phyloP scores from a whole-genome alignment of 2,329 filamentous ascomycete genomes.

The Penicillium verrucosum region DNA sequence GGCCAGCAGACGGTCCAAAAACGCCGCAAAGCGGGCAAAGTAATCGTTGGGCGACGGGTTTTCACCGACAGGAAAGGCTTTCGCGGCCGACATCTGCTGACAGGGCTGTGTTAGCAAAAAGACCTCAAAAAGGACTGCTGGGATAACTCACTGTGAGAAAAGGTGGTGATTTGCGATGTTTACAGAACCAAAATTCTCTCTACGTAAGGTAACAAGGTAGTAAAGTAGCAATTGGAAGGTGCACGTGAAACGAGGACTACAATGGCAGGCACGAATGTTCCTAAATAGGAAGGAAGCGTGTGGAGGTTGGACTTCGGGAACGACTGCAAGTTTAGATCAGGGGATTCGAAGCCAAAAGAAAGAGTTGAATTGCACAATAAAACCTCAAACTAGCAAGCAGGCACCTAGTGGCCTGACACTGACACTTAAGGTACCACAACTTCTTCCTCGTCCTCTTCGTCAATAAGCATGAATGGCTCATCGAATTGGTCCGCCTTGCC shows the following conservation, averaged over 20 bases:
- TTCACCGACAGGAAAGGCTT: too few species aligned
- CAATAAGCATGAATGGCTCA: not conserved
- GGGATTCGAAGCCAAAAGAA: not conserved
- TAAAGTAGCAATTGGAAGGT: not conserved
- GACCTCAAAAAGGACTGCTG: not conserved
- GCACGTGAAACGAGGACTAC: not conserved
- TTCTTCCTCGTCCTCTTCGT: not conserved
- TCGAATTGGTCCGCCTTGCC: not conserved
- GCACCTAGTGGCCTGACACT: not conserved
- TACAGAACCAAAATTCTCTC: not conserved
- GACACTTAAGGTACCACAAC: too few species aligned
- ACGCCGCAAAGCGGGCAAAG: too few species aligned
- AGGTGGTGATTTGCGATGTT: not conserved
- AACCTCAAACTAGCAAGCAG: not conserved
- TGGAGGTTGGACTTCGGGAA: too few species aligned
- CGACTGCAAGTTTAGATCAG: not conserved
- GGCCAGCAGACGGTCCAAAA: too few species aligned
- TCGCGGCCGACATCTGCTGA: too few species aligned
- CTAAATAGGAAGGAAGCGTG: not conserved
- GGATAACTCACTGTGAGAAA: not conserved
- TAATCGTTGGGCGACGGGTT: too few species aligned
- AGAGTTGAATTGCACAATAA: not conserved
- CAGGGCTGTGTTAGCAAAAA: not conserved
- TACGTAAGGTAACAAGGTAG: not conserved
- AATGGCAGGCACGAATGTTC: not conserved